Percentiles rank a stretch among this genome's conserved stretches.
Evolutionary conservation across 2,329 filamentous ascomycete species (phyloP).

Genomic region (Didymella glomerata): DNA sequence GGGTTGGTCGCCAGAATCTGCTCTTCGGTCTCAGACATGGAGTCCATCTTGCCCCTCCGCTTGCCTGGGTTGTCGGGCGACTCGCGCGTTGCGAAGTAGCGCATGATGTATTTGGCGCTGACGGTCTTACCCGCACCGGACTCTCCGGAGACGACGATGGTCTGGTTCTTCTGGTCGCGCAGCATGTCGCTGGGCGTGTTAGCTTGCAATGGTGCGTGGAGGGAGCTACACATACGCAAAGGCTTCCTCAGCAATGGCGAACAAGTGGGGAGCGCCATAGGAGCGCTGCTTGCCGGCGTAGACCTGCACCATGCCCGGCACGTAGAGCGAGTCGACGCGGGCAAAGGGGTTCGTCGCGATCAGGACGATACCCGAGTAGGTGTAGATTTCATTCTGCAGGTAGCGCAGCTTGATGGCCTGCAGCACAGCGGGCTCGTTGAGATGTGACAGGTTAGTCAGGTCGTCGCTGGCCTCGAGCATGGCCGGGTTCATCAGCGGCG

Average conservation of each 20-base stretch:
- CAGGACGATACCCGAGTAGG: conserved; percentile 97
- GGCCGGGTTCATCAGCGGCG: conserved; percentile 95
- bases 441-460: conserved; percentile 93
- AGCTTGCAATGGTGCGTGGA: conserved; percentile 15
- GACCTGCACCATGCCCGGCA: conserved; percentile 99
- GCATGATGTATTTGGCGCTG: conserved; percentile 99
- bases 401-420: conserved; percentile 98
- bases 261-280: conserved; percentile 96
- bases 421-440: conserved; percentile 97
- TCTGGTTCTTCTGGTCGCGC: conserved; percentile 94
- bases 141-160: conserved; percentile 98
- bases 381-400: conserved; percentile 98
- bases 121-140: conserved; percentile 99
- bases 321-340: conserved; percentile 95
- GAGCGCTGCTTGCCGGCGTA: conserved; percentile 97
- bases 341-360: conserved; percentile 99
- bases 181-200: conserved; percentile 81
- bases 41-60: conserved; percentile 76
- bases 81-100: conserved; percentile 98
- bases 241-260: conserved; percentile 98
- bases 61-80: conserved; percentile 85
- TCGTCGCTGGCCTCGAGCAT: conserved; percentile 99
- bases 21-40: conserved; percentile 98
- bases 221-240: conserved; percentile 75
- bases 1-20: conserved; percentile 98